Conservation (phyloP, 2,329 filamentous ascomycete species). For the Claviceps sp. region DNA sequence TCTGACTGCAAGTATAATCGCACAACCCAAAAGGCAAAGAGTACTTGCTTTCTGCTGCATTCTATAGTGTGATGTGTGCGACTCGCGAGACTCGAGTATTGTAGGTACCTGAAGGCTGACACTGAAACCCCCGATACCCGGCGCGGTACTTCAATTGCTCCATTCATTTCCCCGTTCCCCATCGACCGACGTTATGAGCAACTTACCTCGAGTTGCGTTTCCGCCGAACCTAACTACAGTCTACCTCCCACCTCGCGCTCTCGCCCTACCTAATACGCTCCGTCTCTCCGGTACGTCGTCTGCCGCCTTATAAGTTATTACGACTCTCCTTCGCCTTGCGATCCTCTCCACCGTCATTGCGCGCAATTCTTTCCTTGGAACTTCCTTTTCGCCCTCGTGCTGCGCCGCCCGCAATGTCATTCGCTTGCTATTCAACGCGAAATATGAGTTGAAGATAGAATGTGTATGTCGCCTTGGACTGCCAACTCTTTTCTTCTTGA, state of each 20-base stretch:
- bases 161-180: too few species aligned
- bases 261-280: background rate
- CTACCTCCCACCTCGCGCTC: background rate
- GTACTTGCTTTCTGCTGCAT: too few species aligned
- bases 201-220: background rate
- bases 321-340: background rate
- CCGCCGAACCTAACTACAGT: background rate
- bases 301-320: background rate
- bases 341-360: background rate
- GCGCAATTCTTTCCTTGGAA: slow-evolving; percentile 1
- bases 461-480: slow-evolving; percentile 22
- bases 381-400: slow-evolving; percentile 11
- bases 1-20: too few species aligned
- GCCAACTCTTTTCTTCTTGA: background rate
- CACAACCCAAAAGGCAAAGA: too few species aligned
- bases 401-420: slow-evolving; percentile 21
- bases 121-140: background rate
- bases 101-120: background rate
- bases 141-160: background rate
- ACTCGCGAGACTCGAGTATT: too few species aligned
- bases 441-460: slow-evolving; percentile 29
- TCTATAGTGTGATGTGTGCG: too few species aligned
- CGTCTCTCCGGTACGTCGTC: background rate
- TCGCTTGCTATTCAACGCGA: slow-evolving; percentile 18
- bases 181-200: too few species aligned